These are phyloP conservation scores for Aspergillus terreus DNA, from an alignment of 2,329 filamentous ascomycete genomes.

Conservation along the genomic window DNA sequence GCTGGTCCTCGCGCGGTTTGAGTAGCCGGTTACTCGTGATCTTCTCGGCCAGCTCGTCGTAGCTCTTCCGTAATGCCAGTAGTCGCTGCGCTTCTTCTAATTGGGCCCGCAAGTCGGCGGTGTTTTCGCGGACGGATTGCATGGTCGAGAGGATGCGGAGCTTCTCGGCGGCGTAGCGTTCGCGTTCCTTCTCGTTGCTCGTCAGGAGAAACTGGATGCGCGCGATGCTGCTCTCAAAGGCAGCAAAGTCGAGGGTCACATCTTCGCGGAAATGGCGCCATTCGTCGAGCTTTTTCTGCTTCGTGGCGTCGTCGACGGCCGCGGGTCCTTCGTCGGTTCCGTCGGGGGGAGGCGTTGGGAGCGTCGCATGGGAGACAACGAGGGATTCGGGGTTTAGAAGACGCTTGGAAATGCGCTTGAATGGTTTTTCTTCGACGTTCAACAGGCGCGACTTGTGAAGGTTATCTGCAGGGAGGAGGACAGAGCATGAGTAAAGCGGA, in stretches of 20 bases:
- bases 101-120: slow-evolving; percentile 66
- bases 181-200: slow-evolving; percentile 78
- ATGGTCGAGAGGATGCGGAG: slow-evolving; percentile 74
- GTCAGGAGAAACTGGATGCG: slow-evolving; percentile 83
- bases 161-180: slow-evolving; percentile 78
- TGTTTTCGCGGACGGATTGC: slow-evolving; percentile 72
- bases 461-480: slow-evolving; percentile 53
- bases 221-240: slow-evolving; percentile 79
- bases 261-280: slow-evolving; percentile 75
- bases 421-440: slow-evolving; percentile 87
- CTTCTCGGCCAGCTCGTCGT: slow-evolving; percentile 82
- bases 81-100: slow-evolving; percentile 73
- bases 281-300: slow-evolving; percentile 51
- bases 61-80: slow-evolving; percentile 74
- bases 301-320: slow-evolving; percentile 46
- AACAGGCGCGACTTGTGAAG: slow-evolving; percentile 85
- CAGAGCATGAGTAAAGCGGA: slow-evolving; percentile 8
- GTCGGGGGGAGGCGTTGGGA: slow-evolving; percentile 66
- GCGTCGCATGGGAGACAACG: slow-evolving; percentile 53
- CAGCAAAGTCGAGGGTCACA: slow-evolving; percentile 79
- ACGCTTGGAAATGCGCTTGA: slow-evolving; percentile 81
- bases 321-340: slow-evolving; percentile 39
- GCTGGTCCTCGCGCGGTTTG: slow-evolving; percentile 79
- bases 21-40: slow-evolving; percentile 79
- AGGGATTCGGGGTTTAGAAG: slow-evolving; percentile 67